Base-by-base conservation (phyloP, 2,329 filamentous ascomycete genomes). In the Amauroascus verrucosus region DNA sequence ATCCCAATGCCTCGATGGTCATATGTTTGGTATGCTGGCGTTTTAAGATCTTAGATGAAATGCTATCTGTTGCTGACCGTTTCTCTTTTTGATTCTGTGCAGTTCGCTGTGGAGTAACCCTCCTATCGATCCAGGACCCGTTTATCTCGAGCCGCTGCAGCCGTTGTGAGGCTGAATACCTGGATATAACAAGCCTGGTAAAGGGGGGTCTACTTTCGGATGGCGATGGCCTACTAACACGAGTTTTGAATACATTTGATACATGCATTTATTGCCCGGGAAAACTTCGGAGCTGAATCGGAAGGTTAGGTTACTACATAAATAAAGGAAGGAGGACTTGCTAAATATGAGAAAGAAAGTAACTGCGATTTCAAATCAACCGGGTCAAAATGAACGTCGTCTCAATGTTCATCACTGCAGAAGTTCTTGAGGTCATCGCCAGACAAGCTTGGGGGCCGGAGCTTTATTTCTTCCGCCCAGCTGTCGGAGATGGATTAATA, bases 21-120 rank as follows among this genome's bases (percentile, higher is more conserved):
- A 82, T 65, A 56, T 75, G 40, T 80, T 78, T 54, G 64, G 74
- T 75, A 65, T 56, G 68, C 61, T 47, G 13, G 4, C 18, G 14
- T 37, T 14, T 5, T 14, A 20, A n/a, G n/a, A n/a, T 20, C 11
- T n/a, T 24, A n/a, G 46, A 13, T 14, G 4, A 20, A 9, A 30
- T 9, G 26, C 26, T 9, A n/a, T n/a, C n/a, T n/a, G n/a, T n/a
- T 30, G 26, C 26, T 30, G 26, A 6, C 9, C 16, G n/a, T 6
- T 22, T 13, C n/a, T 37, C 8, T 48, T 63, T 52, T 59, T 44
- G 14, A 37, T 32, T 6, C 3, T 28, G 30, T 47, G 28, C 55
- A 76, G 73, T 67, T n/a, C 71, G 79, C 33, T 82, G 79, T 59
- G 70, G 70, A 11, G 58, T 81, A 20, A 77, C 75, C n/a, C 76